Base-by-base conservation (phyloP, 208 protist species). In the Wallacemonas sp. region DNA sequence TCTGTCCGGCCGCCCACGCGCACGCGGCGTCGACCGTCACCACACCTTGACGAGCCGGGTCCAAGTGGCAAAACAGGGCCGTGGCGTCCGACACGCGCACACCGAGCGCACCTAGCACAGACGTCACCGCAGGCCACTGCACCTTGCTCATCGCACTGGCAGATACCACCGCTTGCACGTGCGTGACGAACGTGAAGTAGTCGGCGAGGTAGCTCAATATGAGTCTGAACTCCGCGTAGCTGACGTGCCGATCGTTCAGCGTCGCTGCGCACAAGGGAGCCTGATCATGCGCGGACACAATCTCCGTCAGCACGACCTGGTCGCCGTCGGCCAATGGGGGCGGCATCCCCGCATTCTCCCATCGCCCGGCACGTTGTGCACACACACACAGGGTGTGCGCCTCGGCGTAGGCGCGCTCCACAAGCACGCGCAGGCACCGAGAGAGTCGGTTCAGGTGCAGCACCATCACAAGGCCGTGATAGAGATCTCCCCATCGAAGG, bases 331-430 rank as follows among this genome's bases (percentile, higher is more conserved):
- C 10, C 26, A n/a, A 4, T 33, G 26, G 29, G 49, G 10, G n/a
- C 20, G 49, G 20, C 1, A 12, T 36, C 45, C 20, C n/a, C 18
- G 7, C n/a, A n/a, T n/a, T n/a, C n/a, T n/a, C n/a, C 44, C 11
- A 49, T 49, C 32, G 52, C 52, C 10, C 7, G 18, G 52, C 52
- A 22, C 29, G 52, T n/a, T 29, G 52, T 29, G 10, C 52, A 26
- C 32, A 41, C 52, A 23, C 18, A 39, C 52, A 41, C 7, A 10
- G 32, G n/a, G 32, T 59, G 52, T 59, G 52, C 32, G 52, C 52
- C 32, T 33, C 52, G 29, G 28, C 5, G 52, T 59, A 59, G n/a
- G 12, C 52, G 52, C 52, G 52, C 52, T 59, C 52, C 14, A 59
- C 52, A 16, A 59, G 25, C 26, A 59, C 32, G 10, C 31, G 52